Base-by-base conservation (phyloP, 345 rosid genomes). In the rapeseed (Brassica napus) region DNA sequence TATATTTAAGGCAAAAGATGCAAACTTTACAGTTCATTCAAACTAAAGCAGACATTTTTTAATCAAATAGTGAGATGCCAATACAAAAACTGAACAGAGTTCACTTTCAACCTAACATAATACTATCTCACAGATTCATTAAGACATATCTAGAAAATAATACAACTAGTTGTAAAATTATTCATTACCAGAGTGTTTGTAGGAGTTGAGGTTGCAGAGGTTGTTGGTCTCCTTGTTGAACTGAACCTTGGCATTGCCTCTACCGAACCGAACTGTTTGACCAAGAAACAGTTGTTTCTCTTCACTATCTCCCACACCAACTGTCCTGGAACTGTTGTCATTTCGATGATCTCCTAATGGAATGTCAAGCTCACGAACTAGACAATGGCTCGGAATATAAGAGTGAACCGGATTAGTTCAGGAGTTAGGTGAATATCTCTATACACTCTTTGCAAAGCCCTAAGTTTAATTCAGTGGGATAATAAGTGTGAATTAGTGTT, bases 271-370 rank as follows among this genome's bases (percentile, higher is more conserved):
- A 90, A 91, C 84, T 90, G 90, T 75, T 88, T 90, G 63, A 91
- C 97, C 77, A 91, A 74, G 75, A 89, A 91, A 24, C 77, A 89
- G 76, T 87, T 92, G 88, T 88, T 90, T 55, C 81, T 88, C 88
- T 92, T 90, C 66, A 92, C 90, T 3, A 88, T 85, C 89, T 92
- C 93, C 97, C 94, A 92, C 49, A 92, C 82, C 84, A 92, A 68
- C 57, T 85, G 90, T 8, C 87, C 91, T 0, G 94, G 90, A 44
- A 89, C 91, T 18, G 97, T 83, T 26, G 94, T 84, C 97, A 92
- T 92, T 69, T 69, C 74, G 8, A 12, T 10, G 15, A 44, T 44
- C 52, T 44, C 1, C 52, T 44, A 11, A 44, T 44, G 52, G 15
- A 3, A 44, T 44, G 15, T 44, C 57, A 49, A 49, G 8, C 57